Evolutionary conservation across 2,329 filamentous ascomycete species (phyloP).

Genomic region (Massarina eburnea): DNA sequence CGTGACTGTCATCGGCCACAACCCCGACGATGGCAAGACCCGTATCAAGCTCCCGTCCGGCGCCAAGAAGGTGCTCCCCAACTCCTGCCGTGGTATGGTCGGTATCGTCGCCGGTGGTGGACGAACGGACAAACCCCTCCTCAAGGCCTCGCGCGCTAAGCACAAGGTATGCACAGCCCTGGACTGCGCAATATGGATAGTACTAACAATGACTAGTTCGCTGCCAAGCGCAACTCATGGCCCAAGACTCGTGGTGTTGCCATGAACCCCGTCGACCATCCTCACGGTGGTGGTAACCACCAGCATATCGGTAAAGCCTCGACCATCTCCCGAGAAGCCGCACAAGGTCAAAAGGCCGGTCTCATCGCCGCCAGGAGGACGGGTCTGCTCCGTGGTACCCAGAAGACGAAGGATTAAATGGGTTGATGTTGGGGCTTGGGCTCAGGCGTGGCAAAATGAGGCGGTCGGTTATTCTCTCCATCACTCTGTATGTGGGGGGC

Average conservation of each 20-base stretch:
- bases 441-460: conserved; percentile 32
- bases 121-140: conserved; percentile 98
- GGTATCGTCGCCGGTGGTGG: conserved; percentile 99
- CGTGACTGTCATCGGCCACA: conserved; percentile 66
- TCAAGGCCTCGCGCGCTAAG: conserved; percentile 99
- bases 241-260: conserved; percentile 99
- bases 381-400: conserved; percentile 99
- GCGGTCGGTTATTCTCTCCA: conserved; percentile 41
- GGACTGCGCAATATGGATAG: not conserved
- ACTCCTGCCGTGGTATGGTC: conserved; percentile 93
- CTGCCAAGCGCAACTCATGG: conserved; percentile 99
- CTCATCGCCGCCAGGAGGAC: conserved; percentile 99
- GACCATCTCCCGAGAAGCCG: conserved; percentile 97
- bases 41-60: conserved; percentile 98
- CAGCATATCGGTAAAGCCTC: conserved; percentile 99
- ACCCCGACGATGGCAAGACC: conserved; percentile 84
- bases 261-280: conserved; percentile 99
- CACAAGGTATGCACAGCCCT: conserved; percentile 63
- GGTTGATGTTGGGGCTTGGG: conserved; percentile 31
- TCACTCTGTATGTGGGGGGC: conserved; percentile 40
- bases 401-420: conserved; percentile 91
- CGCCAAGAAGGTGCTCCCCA: conserved; percentile 98
- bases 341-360: conserved; percentile 99
- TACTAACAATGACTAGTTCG: conserved; percentile 61
- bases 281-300: conserved; percentile 85